Base-by-base conservation (phyloP, 805 yeast genomes). In the Candida ovalis region DNA sequence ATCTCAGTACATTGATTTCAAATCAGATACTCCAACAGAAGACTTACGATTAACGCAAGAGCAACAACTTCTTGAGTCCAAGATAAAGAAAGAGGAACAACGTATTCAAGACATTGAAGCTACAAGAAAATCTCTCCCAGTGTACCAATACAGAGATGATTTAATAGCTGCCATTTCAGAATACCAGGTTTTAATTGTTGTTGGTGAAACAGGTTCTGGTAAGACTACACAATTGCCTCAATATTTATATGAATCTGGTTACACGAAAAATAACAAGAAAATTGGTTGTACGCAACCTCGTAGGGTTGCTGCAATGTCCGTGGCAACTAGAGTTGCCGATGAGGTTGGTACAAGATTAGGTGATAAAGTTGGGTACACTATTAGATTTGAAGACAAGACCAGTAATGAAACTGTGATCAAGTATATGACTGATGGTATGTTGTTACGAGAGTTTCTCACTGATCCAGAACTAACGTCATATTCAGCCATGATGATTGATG, bases 121-220 rank as follows among this genome's bases (percentile, higher is more conserved):
- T 23, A 78, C 81, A 1, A 67, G 92, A 44, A 76, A 74, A 56
- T 79, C 87, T 0, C 71, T 90, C 17, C 97, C 97, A 0, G 96
- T 90, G 1, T 89, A 73, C 57, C 68, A 74, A 44, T 84, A 78
- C 57, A 70, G 91, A 41, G 70, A 76, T 2, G 74, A 79, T 30
- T 74, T 91, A 17, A 64, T 91, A 27, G 70, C 73, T 0, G 82
- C 88, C 0, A 75, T 91, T 9, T 62, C 66, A 22, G 69, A 76
- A 24, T 75, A 85, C 56, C 96, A 88, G 60, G 89, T 91, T 0
- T 69, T 83, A n/a, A 77, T 92, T 4, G 79, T 92, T 8, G 86
- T 90, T 48, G 98, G 98, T 51, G 97, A 92, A 63, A 92, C 99
- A 0, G 99, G 97, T 40, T 90, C 97, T 0, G 97, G 97, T 59